Percentiles rank a stretch among this genome's conserved stretches.
Conservation (phyloP, 2,329 filamentous ascomycete species). For the Pseudogymnoascus sp. region DNA sequence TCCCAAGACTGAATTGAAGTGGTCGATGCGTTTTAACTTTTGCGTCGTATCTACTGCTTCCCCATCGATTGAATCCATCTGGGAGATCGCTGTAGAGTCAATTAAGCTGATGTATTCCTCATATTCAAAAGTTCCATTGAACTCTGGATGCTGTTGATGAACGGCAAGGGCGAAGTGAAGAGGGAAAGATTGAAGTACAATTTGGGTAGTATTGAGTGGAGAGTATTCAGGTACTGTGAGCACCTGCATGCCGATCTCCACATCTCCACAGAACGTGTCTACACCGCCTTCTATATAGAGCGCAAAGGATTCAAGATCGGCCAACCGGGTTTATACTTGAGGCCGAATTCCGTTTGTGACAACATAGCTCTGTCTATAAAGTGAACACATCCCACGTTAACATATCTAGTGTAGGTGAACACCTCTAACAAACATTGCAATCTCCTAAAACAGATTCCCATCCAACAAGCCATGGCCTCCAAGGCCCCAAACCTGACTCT, state of each 20-base stretch:
- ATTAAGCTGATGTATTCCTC: constrained; percentile 95
- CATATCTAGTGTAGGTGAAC: background rate
- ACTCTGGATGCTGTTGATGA: constrained; percentile 92
- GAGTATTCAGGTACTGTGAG: too few species aligned
- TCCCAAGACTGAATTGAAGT: background rate
- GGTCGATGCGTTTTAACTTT: background rate
- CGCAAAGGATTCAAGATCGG: background rate
- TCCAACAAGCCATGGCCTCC: background rate
- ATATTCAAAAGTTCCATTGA: constrained; percentile 98
- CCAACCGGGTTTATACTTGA: background rate
- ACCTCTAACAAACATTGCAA: background rate
- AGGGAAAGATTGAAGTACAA: too few species aligned
- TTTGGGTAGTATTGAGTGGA: too few species aligned
- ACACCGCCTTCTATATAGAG: background rate
- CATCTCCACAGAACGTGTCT: too few species aligned
- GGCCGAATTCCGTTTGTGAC: background rate
- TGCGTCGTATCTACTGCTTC: background rate
- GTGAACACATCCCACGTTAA: background rate
- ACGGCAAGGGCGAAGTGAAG: constrained; percentile 53
- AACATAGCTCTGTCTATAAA: background rate
- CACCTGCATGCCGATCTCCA: too few species aligned
- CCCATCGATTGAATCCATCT: background rate
- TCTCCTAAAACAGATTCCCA: too few species aligned
- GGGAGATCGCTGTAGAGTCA: too few species aligned
- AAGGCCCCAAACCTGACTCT: background rate